Conservation (phyloP, 78 protist genomes). For the Emiliania huxleyi region DNA sequence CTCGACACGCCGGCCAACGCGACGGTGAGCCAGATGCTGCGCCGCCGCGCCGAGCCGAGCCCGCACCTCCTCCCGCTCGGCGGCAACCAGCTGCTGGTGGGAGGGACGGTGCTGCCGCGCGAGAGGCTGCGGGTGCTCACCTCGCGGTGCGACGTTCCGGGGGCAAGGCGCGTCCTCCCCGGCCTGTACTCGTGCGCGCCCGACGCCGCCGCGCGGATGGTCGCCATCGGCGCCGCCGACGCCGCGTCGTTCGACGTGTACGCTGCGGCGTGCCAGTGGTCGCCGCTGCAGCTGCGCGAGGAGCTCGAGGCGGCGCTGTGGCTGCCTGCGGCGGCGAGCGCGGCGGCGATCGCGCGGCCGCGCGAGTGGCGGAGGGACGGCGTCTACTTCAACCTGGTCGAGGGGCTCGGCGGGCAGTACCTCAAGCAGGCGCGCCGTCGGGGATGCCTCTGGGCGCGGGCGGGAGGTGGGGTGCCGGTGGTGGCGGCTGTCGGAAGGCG, state of each 20-base stretch:
- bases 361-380: neutral
- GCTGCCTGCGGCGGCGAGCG: neutral
- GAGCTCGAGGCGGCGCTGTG: neutral
- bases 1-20: neutral
- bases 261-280: constrained; percentile 22
- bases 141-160: neutral
- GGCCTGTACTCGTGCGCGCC: neutral
- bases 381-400: neutral
- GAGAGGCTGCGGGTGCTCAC: neutral
- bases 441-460: too few species aligned
- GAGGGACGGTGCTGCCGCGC: neutral
- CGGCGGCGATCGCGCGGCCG: neutral
- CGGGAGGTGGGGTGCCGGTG: too few species aligned
- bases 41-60: neutral
- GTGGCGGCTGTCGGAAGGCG: too few species aligned
- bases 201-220: constrained; percentile 1
- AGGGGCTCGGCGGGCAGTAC: constrained; percentile 2
- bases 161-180: neutral
- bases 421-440: too few species aligned
- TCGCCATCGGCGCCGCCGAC: neutral
- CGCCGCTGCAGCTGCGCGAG: neutral
- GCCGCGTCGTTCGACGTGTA: neutral
- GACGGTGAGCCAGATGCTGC: neutral
- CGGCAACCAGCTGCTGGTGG: neutral
- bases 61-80: neutral